Evolutionary conservation across 2,329 filamentous ascomycete species (phyloP), one percentile per base, ranked within the genome.

Genomic region (Trichoderma arundinaceum): DNA sequence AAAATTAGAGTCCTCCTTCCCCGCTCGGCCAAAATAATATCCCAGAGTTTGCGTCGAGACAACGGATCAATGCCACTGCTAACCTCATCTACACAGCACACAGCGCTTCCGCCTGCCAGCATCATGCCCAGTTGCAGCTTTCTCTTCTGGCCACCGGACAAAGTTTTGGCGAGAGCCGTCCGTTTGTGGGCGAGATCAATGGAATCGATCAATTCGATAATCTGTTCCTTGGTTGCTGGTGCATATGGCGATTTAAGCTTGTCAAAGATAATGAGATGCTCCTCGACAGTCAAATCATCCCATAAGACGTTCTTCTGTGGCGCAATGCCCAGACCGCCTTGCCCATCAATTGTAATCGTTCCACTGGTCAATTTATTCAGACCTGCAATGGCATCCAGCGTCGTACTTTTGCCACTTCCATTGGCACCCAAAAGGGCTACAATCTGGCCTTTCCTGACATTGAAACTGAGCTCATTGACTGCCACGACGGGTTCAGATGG

Each of bases 291-390:
- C 64, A 97, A 79, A 66, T 93, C 89, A 71, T 94, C 90, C 93
- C 94, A 97, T 38, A 97, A 84, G 6, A 97, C 94, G 71, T 97
- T 97, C 81, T 94, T 94, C 75, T 97, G 94, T 0, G 94, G 94
- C 65, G 92, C 94, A 48, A 96, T 88, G 13, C 94, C 94, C 19
- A 97, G 84, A 0, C 92, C 92, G 9, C 91, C 91, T 9, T 87
- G 89, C 0, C 89, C 89, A 69, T 94, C 89, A 52, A 97, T 89
- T 28, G 86, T 86, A 69, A 97, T 95, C 3, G 83, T 83, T 2
- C 94, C 94, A 66, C 85, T 87, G 0, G 91, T 92, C 22, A 94
- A 83, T 51, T 86, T 90, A 71, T 90, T 92, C 58, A 94, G 84
- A 3, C 94, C 94, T 10, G 92, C 91, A 69, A 97, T 94, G 6